Percentiles rank a stretch among this genome's conserved stretches.
These are phyloP conservation scores for Pistacia atlantica DNA, from an alignment of 345 rosid species.

Conservation along the genomic window DNA sequence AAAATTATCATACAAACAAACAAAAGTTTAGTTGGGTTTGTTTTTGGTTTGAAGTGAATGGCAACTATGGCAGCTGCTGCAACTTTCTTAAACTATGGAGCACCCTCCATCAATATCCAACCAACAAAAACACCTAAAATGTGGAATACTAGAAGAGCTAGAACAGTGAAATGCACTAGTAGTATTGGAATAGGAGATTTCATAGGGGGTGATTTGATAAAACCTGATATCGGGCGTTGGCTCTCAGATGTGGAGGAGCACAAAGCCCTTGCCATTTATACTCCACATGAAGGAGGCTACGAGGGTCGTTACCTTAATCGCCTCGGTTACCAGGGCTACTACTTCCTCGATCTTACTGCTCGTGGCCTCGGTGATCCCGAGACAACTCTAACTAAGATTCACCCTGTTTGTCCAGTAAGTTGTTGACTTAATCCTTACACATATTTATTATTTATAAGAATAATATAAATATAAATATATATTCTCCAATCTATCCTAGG, in stretches of 20 bases:
- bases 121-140: too few relatives aligned
- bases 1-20: too few relatives aligned
- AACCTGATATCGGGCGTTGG: conserved; percentile 74
- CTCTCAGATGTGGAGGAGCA: conserved; percentile 84
- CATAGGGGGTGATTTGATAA: conserved; percentile 82
- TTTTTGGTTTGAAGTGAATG: too few relatives aligned
- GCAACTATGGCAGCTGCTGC: too few relatives aligned
- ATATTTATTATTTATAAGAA: too few relatives aligned
- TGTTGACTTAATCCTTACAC: too few relatives aligned
- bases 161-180: conserved; percentile 18
- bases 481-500: conserved; percentile 32
- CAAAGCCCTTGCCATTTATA: conserved; percentile 80
- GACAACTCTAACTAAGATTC: conserved; percentile 79
- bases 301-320: conserved; percentile 87
- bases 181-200: conserved; percentile 58
- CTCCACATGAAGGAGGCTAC: conserved; percentile 94
- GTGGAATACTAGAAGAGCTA: background rate
- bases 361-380: conserved; percentile 97
- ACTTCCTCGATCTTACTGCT: conserved; percentile 88
- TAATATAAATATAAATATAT: too few relatives aligned
- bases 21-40: too few relatives aligned
- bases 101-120: too few relatives aligned
- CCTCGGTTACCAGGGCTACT: conserved; percentile 74
- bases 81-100: too few relatives aligned
- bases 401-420: conserved; percentile 90